A percentile compares a stretch with the other conserved stretches of the same genome.
Evolutionary conservation across 345 rosid genomes (phyloP).

Genomic region (Eucalyptus sp.): DNA sequence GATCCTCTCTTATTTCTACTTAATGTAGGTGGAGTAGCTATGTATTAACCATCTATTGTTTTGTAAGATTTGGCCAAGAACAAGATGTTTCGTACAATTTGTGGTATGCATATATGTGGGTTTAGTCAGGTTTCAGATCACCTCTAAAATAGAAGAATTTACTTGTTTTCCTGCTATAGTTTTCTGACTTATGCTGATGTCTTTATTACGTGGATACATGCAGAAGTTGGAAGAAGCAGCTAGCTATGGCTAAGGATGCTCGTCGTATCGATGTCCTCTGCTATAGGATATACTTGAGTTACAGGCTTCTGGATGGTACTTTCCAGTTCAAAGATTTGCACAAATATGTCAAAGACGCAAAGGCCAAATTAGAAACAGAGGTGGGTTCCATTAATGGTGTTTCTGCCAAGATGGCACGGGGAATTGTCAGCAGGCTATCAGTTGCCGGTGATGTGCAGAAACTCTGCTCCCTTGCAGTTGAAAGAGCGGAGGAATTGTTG

Average conservation of each 20-base stretch:
- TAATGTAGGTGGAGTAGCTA: background rate
- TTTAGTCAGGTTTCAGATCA: background rate
- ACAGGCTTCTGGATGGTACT: constrained; percentile 69
- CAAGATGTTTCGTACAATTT: background rate
- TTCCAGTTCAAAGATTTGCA: constrained; percentile 59
- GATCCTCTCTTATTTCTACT: background rate
- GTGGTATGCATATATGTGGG: background rate
- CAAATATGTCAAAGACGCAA: constrained; percentile 53
- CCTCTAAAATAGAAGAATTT: no score
- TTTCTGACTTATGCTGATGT: background rate
- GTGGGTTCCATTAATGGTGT: constrained; percentile 65
- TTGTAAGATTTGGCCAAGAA: background rate
- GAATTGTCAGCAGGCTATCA: constrained; percentile 85
- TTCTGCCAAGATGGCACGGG: constrained; percentile 68
- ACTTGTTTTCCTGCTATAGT: background rate
- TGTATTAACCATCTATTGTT: background rate
- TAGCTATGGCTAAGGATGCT: constrained; percentile 76
- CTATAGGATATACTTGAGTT: constrained; percentile 74
- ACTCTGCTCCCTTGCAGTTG: constrained; percentile 64
- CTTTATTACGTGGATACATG: background rate
- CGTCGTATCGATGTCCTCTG: constrained; percentile 79
- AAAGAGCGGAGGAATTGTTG: constrained; percentile 58
- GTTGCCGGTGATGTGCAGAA: constrained; percentile 64
- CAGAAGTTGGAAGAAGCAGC: constrained; percentile 94
- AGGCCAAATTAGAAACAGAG: constrained; percentile 71